Evolutionary conservation across 768 basidiomycete genomes (phyloP).

Genomic region (Boletus tomentosulus): DNA sequence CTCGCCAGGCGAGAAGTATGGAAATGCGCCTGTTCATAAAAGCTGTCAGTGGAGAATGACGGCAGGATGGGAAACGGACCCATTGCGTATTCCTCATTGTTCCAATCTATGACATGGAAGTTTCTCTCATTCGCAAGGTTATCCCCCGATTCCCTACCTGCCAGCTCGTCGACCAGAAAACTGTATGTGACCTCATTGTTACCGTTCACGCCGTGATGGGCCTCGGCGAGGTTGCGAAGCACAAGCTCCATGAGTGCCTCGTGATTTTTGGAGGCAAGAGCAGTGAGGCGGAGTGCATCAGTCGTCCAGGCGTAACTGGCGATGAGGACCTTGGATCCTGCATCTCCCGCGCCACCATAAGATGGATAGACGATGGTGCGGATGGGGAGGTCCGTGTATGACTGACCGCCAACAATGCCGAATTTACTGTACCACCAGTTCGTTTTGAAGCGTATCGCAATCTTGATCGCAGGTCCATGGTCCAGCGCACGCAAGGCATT

Average conservation of each 20-base stretch:
- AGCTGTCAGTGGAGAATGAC: background rate
- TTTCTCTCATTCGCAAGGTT: constrained; percentile 17
- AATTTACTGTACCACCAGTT: constrained; percentile 40
- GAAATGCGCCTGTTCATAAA: constrained; percentile 33
- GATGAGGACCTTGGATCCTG: constrained; percentile 32
- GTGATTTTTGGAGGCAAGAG: constrained; percentile 24
- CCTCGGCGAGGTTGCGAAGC: constrained; percentile 5
- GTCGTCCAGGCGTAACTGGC: constrained; percentile 40
- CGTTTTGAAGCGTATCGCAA: constrained; percentile 40
- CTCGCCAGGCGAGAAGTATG: constrained; percentile 39
- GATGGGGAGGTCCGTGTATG: constrained; percentile 39
- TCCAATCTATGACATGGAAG: constrained; percentile 34
- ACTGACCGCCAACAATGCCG: constrained; percentile 38
- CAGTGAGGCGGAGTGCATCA: constrained; percentile 36
- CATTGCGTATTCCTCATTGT: constrained; percentile 27
- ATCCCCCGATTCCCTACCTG: background rate
- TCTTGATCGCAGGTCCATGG: constrained; percentile 38
- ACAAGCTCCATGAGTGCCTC: constrained; percentile 25
- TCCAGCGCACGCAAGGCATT: constrained; percentile 37
- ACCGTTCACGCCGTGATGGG: background rate
- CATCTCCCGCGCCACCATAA: constrained; percentile 23
- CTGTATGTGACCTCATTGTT: constrained; percentile 11
- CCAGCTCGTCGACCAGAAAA: constrained; percentile 15
- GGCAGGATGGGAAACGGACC: constrained; percentile 22
- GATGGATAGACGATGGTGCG: constrained; percentile 44